phyloP scores from a whole-genome alignment of 2,329 filamentous ascomycete species.

The Cercospora sp. region DNA sequence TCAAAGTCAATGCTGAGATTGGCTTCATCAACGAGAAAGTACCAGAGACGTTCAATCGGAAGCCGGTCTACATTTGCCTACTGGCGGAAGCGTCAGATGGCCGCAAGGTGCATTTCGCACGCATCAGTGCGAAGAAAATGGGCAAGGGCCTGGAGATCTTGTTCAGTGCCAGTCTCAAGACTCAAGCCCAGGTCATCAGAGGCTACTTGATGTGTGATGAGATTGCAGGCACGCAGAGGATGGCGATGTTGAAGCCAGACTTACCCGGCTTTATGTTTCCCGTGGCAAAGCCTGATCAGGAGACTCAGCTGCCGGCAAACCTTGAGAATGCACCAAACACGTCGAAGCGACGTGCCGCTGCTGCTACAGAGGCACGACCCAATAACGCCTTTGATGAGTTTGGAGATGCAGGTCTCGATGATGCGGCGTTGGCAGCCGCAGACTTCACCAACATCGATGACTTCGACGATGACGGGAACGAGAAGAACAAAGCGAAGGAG shows the following conservation, averaged over 20 bases:
- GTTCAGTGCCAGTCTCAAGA: conserved; percentile 59
- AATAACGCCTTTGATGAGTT: conserved; percentile 48
- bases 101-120: conserved; percentile 65
- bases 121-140: conserved; percentile 64
- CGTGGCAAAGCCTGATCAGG: conserved; percentile 25
- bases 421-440: conserved; percentile 53
- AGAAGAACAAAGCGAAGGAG: conserved; percentile 10
- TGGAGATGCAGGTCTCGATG: conserved; percentile 54
- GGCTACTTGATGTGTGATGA: conserved; percentile 82
- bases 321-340: conserved; percentile 30
- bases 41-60: conserved; percentile 63
- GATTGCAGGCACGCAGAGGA: conserved; percentile 63
- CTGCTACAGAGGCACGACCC: conserved; percentile 3
- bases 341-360: conserved; percentile 28
- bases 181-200: conserved; percentile 58
- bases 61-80: conserved; percentile 68
- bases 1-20: conserved; percentile 66
- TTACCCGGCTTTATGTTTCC: conserved; percentile 50
- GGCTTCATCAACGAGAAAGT: conserved; percentile 68
- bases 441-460: conserved; percentile 55
- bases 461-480: conserved; percentile 39
- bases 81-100: conserved; percentile 72
- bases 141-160: conserved; percentile 60
- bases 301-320: not conserved
- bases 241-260: conserved; percentile 54